These are phyloP conservation scores for Rhizopogon roseolus DNA, from an alignment of 768 basidiomycete species.

Conservation along the genomic window DNA sequence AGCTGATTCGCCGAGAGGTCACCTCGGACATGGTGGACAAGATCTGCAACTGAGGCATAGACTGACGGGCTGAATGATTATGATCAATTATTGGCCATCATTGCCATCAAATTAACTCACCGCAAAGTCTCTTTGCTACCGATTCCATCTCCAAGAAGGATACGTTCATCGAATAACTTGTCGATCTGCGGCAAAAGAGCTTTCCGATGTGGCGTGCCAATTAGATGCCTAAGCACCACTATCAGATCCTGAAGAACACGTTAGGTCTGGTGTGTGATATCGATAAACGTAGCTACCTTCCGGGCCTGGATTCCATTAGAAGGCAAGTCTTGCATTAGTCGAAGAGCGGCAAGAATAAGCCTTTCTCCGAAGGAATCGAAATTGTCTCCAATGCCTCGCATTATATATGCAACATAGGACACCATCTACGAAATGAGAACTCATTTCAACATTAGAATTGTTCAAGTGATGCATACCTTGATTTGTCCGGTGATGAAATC, in stretches of 20 bases:
- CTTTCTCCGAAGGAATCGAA: slow-evolving; percentile 75
- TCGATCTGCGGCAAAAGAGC: slow-evolving; percentile 81
- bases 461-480: slow-evolving; percentile 49
- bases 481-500: slow-evolving; percentile 89
- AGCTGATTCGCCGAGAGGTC: slow-evolving; percentile 79
- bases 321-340: slow-evolving; percentile 93
- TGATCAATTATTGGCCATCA: slow-evolving; percentile 1
- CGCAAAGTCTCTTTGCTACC: slow-evolving; percentile 83
- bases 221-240: slow-evolving; percentile 87
- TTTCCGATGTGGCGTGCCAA: slow-evolving; percentile 71
- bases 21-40: slow-evolving; percentile 84
- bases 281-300: slow-evolving; percentile 46
- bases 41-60: slow-evolving; percentile 86
- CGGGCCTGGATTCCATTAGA: slow-evolving; percentile 75
- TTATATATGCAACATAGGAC: slow-evolving; percentile 87
- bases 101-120: slow-evolving; percentile 31
- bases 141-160: slow-evolving; percentile 80
- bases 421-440: slow-evolving; percentile 55
- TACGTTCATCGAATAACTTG: slow-evolving; percentile 85
- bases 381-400: slow-evolving; percentile 62
- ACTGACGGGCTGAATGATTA: slow-evolving; percentile 57
- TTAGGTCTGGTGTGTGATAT: neutral
- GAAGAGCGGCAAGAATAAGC: slow-evolving; percentile 72
- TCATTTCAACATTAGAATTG: neutral
- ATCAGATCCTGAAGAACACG: slow-evolving; percentile 66